Base-by-base conservation (phyloP, 2,329 filamentous ascomycete species). In the Ceratocystis huliohia region DNA sequence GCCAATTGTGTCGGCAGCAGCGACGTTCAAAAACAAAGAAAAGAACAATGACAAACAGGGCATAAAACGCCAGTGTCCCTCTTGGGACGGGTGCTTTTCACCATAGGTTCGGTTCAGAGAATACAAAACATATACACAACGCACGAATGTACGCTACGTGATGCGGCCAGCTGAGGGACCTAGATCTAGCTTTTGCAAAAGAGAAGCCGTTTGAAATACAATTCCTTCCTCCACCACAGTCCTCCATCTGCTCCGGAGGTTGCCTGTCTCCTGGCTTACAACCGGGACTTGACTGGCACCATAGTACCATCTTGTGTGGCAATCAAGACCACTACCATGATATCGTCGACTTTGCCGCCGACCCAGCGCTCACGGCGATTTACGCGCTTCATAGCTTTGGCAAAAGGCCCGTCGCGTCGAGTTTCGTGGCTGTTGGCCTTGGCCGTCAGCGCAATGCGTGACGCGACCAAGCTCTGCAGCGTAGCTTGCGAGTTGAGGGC, bases 331-430 rank as follows among this genome's bases (percentile, higher is more conserved):
- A 99, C 80, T 3, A 91, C 91, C 72, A 91, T 93, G 68, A 99
- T 96, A 75, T 99, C 94, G 74, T 99, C 94, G 22, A 95, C 84
- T 76, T 99, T 99, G 64, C 94, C 94, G 67, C 94, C 94, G 67
- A 85, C 85, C 84, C 90, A 99, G 67, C 86, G 84, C 75, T 97
- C 93, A 46, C 87, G 80, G 0, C 94, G 93, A 71, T 89, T 96
- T 73, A 89, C 86, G 73, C 87, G 89, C 74, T 94, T 90, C 22
- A 96, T 91, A 75, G 96, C 91, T 76, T 90, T 96, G 50, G 94
- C 91, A 75, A 99, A 99, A 0, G 94, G 94, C 0, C 93, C 91
- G 74, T 97, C 89, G 64, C 89, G 79, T 72, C 88, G 90, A 62
- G 81, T 83, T 75, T 96, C 91, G 67, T 89, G 76, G 73, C 92